These are phyloP conservation scores for Pichia insulana DNA, from an alignment of 805 yeast species.

Conservation along the genomic window DNA sequence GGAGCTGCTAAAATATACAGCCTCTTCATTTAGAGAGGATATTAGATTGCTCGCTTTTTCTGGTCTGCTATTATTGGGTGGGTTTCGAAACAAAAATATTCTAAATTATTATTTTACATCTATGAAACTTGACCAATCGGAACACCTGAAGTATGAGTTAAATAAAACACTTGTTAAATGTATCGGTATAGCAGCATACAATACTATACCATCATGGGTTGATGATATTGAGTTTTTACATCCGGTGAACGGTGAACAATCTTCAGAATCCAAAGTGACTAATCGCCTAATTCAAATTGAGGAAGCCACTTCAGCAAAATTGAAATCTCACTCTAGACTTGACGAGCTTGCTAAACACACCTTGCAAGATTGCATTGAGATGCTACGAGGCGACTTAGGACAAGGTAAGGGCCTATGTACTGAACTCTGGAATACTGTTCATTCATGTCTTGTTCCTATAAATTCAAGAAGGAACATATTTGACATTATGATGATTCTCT, in stretches of 20 bases:
- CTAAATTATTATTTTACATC: slow-evolving; percentile 54
- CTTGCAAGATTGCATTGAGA: slow-evolving; percentile 55
- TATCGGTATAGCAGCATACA: slow-evolving; percentile 58
- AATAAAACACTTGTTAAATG: slow-evolving; percentile 39
- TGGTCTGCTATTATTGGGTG: slow-evolving; percentile 67
- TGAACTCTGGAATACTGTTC: slow-evolving; percentile 63
- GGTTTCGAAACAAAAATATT: slow-evolving; percentile 54
- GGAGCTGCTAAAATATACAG: slow-evolving; percentile 47
- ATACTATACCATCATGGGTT: slow-evolving; percentile 47
- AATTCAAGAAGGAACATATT: slow-evolving; percentile 54
- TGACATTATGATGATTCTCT: slow-evolving; percentile 57
- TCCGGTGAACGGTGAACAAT: slow-evolving; percentile 8
- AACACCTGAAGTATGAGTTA: slow-evolving; percentile 42
- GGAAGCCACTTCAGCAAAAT: slow-evolving; percentile 33
- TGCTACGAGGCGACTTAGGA: slow-evolving; percentile 51
- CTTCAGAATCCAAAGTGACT: slow-evolving; percentile 12
- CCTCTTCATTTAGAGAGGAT: slow-evolving; percentile 36
- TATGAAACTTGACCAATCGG: slow-evolving; percentile 47
- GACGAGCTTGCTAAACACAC: slow-evolving; percentile 60
- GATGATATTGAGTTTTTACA: slow-evolving; percentile 56
- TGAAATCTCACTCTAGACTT: slow-evolving; percentile 43
- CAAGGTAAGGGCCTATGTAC: slow-evolving; percentile 48
- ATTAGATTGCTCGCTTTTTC: slow-evolving; percentile 62
- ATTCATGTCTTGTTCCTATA: slow-evolving; percentile 50
- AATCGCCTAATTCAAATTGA: slow-evolving; percentile 46